Conservation (phyloP, 2,329 filamentous ascomycete species). For the Pestalotiopsis sp. region DNA sequence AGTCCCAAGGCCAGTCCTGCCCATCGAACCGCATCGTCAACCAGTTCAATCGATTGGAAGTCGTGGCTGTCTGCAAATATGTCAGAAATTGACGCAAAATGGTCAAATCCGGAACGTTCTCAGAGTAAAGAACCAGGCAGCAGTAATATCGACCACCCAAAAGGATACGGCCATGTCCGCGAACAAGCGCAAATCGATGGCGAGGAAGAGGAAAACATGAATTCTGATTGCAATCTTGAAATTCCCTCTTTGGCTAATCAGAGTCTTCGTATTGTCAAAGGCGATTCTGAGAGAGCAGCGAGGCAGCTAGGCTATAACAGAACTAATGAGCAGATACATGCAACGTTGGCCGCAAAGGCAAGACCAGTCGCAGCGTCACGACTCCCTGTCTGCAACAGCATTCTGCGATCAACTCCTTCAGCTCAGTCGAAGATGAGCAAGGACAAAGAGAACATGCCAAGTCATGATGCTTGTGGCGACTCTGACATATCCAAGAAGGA, state of each 20-base stretch:
- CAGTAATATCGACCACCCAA: slow-evolving; percentile 23
- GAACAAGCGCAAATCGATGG: slow-evolving; percentile 52
- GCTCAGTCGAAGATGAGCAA: slow-evolving; percentile 2
- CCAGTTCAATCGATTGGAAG: slow-evolving; percentile 53
- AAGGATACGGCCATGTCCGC: slow-evolving; percentile 43
- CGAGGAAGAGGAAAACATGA: slow-evolving; percentile 31
- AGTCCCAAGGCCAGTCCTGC: slow-evolving; percentile 20
- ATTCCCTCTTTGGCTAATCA: not conserved
- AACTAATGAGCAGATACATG: not conserved
- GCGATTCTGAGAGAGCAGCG: slow-evolving; percentile 6
- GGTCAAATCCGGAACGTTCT: slow-evolving; percentile 11
- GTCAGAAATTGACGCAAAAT: slow-evolving; percentile 44
- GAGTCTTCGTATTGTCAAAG: not conserved
- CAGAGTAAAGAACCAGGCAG: slow-evolving; percentile 17
- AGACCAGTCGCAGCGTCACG: slow-evolving; percentile 14
- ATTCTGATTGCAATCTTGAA: slow-evolving; percentile 8
- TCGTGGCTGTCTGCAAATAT: slow-evolving; percentile 55
- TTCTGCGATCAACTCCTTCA: slow-evolving; percentile 17
- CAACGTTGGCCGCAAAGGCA: slow-evolving; percentile 17
- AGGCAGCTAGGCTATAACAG: not conserved
- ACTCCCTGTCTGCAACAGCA: slow-evolving; percentile 10
- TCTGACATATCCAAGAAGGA: slow-evolving; percentile 11
- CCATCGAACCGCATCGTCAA: slow-evolving; percentile 33
- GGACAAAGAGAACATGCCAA: not conserved
- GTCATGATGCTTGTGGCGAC: slow-evolving; percentile 1